phyloP scores from a whole-genome alignment of 2,329 filamentous ascomycete species.

The Penicillium sp. region DNA sequence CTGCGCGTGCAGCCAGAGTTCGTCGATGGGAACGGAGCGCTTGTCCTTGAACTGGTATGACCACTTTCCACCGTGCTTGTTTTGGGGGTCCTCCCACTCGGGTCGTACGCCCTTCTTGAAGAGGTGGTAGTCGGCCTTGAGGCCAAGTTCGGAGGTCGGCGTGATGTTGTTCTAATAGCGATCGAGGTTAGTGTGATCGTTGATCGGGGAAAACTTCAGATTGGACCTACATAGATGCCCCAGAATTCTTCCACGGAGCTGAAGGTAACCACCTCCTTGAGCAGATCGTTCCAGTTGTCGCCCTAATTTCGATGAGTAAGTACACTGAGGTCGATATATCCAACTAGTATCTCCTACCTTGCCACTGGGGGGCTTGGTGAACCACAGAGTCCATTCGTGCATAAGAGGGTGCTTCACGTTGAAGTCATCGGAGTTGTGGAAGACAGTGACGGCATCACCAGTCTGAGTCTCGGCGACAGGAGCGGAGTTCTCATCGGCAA shows the following conservation, averaged over 20 bases:
- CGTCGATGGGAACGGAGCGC: slow-evolving; percentile 85
- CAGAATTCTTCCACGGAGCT: slow-evolving; percentile 99
- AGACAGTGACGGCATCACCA: slow-evolving; percentile 80
- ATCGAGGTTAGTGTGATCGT: slow-evolving; percentile 14
- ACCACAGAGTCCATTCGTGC: slow-evolving; percentile 98
- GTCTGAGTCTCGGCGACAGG: slow-evolving; percentile 49
- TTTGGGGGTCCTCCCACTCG: slow-evolving; percentile 97
- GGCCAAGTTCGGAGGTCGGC: slow-evolving; percentile 87
- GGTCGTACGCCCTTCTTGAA: slow-evolving; percentile 97
- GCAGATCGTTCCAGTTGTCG: slow-evolving; percentile 96
- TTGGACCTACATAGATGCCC: slow-evolving; percentile 86
- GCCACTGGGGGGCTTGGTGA: slow-evolving; percentile 95
- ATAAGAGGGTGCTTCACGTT: slow-evolving; percentile 98
- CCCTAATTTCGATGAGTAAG: slow-evolving; percentile 56
- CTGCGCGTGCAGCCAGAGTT: slow-evolving; percentile 96
- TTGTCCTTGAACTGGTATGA: slow-evolving; percentile 98
- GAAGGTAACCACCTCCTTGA: slow-evolving; percentile 98
- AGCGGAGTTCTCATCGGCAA: slow-evolving; percentile 56
- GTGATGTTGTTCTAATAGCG: slow-evolving; percentile 91
- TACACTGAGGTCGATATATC: background rate
- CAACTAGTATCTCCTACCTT: slow-evolving; percentile 61
- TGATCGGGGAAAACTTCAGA: background rate
- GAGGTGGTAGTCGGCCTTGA: slow-evolving; percentile 98
- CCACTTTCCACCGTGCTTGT: slow-evolving; percentile 99
- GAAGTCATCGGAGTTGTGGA: slow-evolving; percentile 98